phyloP scores from a whole-genome alignment of 2,329 filamentous ascomycete genomes.

The Beauveria bassiana region DNA sequence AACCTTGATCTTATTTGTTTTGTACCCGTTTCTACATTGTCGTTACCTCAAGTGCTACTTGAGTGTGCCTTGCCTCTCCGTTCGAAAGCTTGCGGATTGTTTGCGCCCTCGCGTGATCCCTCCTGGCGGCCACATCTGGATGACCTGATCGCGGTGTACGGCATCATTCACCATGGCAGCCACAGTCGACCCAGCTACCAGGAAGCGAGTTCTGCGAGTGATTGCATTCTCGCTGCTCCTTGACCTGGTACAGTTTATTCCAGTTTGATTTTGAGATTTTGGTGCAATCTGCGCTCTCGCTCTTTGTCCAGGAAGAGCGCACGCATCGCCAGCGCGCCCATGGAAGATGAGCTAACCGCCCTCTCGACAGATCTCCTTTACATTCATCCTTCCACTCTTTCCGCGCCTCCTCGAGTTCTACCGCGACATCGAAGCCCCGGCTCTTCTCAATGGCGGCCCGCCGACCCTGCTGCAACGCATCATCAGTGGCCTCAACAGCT shows the following conservation, averaged over 20 bases:
- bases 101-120: not conserved
- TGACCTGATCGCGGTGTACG: not conserved
- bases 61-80: too few relatives aligned
- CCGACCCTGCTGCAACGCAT: conserved; percentile 70
- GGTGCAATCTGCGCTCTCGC: not conserved
- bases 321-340: too few relatives aligned
- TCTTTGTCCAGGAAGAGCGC: too few relatives aligned
- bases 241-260: conserved; percentile 61
- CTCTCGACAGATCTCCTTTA: conserved; percentile 76
- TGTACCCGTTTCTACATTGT: too few relatives aligned
- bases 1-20: too few relatives aligned
- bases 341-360: conserved; percentile 2
- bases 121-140: not conserved
- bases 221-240: conserved; percentile 84
- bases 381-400: conserved; percentile 94
- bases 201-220: conserved; percentile 78
- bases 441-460: conserved; percentile 36
- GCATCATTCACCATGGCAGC: conserved; percentile 27
- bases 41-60: too few relatives aligned
- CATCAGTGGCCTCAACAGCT: conserved; percentile 77
- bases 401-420: conserved; percentile 95
- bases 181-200: conserved; percentile 42
- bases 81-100: too few relatives aligned
- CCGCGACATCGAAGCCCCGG: conserved; percentile 66
- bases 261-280: not conserved